These are phyloP conservation scores for Rhodofomes roseus DNA, from an alignment of 1,284 basidiomycete species.

Conservation along the genomic window DNA sequence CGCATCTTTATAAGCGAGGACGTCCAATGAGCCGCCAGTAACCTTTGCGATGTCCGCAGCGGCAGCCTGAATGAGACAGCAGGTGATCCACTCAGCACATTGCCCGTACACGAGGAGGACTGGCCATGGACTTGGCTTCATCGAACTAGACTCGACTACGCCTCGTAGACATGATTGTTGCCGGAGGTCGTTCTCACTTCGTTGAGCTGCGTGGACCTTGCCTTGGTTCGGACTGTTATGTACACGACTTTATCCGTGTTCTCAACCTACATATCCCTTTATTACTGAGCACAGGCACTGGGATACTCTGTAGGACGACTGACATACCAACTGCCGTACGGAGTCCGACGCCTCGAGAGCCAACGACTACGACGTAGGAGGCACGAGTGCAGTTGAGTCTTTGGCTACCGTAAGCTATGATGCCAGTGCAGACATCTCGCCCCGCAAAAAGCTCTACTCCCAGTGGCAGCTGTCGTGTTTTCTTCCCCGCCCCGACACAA, in stretches of 20 bases:
- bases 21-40: constrained; percentile 26
- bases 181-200: constrained; percentile 1
- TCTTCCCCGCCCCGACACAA: no score
- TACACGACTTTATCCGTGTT: constrained; percentile 19
- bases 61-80: constrained; percentile 7
- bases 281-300: constrained; percentile 3
- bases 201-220: constrained; percentile 13
- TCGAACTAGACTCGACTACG: constrained; percentile 16
- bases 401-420: no score
- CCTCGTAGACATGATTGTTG: constrained; percentile 25
- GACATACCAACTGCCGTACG: constrained; percentile 14
- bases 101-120: no score
- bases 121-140: constrained; percentile 15
- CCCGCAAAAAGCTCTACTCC: no score
- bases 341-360: constrained; percentile 22
- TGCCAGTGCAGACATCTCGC: no score
- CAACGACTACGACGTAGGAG: constrained; percentile 15
- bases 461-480: no score
- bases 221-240: constrained; percentile 23
- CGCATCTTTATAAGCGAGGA: constrained; percentile 29
- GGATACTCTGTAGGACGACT: background rate
- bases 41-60: constrained; percentile 16
- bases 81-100: background rate
- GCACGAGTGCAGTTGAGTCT: no score
- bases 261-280: background rate